Evolutionary conservation across 2,329 filamentous ascomycete species (phyloP), one percentile per base, ranked within the genome.

Genomic region (Teratosphaeria epicoccoides): DNA sequence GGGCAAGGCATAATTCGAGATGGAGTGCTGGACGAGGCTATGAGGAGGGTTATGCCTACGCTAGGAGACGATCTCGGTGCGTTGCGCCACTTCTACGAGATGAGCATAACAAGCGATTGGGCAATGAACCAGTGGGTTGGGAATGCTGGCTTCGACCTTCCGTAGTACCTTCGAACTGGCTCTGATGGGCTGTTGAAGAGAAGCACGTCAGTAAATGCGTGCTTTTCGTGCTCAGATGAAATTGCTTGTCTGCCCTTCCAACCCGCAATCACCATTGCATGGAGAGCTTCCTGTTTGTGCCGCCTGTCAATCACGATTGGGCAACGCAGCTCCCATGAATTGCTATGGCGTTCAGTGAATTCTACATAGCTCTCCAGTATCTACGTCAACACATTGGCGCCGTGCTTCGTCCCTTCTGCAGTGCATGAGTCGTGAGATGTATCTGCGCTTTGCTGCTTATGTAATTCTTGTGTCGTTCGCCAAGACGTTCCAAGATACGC

Each of bases 1-100:
- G 80, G 84, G 86, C 73, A 88, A 86, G 71, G 73, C 69, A 63
- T 69, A 52, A 67, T 14, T 12, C n/a, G 44, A 24, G 11, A 9
- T 46, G 4, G 33, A 40, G 33, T 9, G 33, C 33, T 4, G 6
- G 33, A 40, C 20, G 33, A 40, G 33, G 20, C 33, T 40, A 40
- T 40, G 33, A 40, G 33, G 20, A 17, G 33, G n/a, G 20, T 7
- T 9, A 17, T 17, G 26, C 26, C 26, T 28, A 28, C 33, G 33
- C 17, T n/a, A 17, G 14, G 9, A 20, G 49, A 29, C 9, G 14
- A 20, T 24, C 24, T 50, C 33, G 3, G 43, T 28, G 49, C n/a
- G 23, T 45, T 40, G 33, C 33, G 33, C 33, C 33, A 12, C 43
- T 46, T 46, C 43, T 46, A 46, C 43, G 23, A 46, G 17, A 40